Percentiles rank a stretch among this genome's conserved stretches.
Evolutionary conservation across 208 protist species (phyloP).

Genomic region (Trypanosoma conorhini): DNA sequence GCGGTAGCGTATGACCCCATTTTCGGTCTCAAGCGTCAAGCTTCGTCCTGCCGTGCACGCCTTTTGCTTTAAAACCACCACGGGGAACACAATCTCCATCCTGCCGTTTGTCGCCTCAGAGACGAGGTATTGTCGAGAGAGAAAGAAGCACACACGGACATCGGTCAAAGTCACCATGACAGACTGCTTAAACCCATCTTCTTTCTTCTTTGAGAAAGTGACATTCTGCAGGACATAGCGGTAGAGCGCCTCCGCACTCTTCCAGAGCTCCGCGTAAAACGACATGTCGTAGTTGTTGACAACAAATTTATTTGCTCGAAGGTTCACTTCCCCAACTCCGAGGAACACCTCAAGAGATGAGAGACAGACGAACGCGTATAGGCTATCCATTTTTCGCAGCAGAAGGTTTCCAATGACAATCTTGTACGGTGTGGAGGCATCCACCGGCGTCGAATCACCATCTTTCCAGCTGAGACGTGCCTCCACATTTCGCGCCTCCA

Average conservation of each 20-base stretch:
- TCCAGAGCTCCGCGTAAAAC: slow-evolving; percentile 27
- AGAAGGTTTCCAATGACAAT: slow-evolving; percentile 20
- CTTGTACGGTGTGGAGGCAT: slow-evolving; percentile 16
- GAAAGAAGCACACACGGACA: slow-evolving; percentile 25
- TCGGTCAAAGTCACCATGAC: slow-evolving; percentile 26
- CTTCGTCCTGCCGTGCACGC: slow-evolving; percentile 9
- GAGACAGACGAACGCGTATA: slow-evolving; percentile 9
- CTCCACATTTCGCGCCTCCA: slow-evolving; percentile 24
- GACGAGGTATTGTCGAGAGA: not conserved
- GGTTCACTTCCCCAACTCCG: slow-evolving; percentile 26
- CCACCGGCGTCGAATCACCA: not conserved
- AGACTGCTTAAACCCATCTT: slow-evolving; percentile 33
- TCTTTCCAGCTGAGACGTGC: slow-evolving; percentile 9
- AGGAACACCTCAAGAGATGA: slow-evolving; percentile 19
- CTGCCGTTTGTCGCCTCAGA: not conserved
- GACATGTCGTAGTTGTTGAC: slow-evolving; percentile 32
- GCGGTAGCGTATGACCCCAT: slow-evolving; percentile 22
- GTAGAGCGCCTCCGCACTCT: slow-evolving; percentile 14
- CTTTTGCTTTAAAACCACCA: slow-evolving; percentile 23
- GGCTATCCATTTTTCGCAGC: slow-evolving; percentile 9
- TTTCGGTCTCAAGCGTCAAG: slow-evolving; percentile 30
- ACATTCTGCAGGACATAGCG: slow-evolving; percentile 21
- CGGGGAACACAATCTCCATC: slow-evolving; percentile 27
- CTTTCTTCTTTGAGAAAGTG: slow-evolving; percentile 28
- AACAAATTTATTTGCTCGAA: slow-evolving; percentile 19